Conservation (phyloP, 257 asterid genomes). For the Solanum commersonii region DNA sequence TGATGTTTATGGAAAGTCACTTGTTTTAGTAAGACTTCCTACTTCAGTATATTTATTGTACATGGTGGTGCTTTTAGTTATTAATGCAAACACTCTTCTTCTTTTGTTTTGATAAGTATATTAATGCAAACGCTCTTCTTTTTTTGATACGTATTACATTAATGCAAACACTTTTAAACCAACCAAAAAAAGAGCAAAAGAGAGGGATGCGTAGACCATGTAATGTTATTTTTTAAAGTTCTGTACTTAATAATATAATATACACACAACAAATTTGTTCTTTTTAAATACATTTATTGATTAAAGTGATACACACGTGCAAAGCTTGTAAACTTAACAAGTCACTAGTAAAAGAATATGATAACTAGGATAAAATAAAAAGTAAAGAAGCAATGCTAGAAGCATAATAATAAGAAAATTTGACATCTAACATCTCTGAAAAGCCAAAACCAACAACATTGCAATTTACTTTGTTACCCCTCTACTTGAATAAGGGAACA, state of each 20-base stretch:
- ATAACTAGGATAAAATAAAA: neutral
- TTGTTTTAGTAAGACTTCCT: neutral
- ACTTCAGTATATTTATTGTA: neutral
- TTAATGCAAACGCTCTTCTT: neutral
- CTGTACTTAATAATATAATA: neutral
- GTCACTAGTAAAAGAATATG: neutral
- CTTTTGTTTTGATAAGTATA: neutral
- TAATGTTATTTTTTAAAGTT: neutral
- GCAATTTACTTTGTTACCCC: neutral
- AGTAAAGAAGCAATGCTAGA: neutral
- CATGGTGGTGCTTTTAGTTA: neutral
- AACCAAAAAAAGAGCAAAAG: neutral
- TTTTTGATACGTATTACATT: neutral
- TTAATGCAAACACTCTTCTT: neutral
- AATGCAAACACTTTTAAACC: neutral
- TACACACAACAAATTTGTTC: neutral
- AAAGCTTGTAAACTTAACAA: neutral
- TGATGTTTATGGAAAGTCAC: neutral
- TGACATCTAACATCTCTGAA: neutral
- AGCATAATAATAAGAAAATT: neutral
- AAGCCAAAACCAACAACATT: neutral
- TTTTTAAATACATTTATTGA: neutral
- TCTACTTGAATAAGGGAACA: neutral
- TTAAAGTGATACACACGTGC: neutral
- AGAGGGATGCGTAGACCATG: neutral